Evolutionary conservation across 2,329 filamentous ascomycete genomes (phyloP).

Genomic region (Sclerotinia spermophila): DNA sequence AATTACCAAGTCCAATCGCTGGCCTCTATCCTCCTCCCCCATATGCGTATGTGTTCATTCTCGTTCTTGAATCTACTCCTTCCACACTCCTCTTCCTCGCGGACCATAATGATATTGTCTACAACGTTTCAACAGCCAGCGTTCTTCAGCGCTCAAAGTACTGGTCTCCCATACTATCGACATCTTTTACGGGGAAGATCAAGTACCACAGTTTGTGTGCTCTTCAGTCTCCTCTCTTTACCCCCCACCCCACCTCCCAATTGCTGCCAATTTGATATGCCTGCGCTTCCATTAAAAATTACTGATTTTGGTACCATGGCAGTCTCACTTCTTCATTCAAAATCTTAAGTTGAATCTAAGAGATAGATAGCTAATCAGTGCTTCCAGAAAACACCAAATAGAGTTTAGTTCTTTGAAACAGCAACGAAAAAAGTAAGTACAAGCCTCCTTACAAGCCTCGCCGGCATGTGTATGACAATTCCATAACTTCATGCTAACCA

Average conservation of each 20-base stretch:
- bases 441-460: too few relatives aligned
- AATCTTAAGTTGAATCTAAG: background rate
- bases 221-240: background rate
- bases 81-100: too few relatives aligned
- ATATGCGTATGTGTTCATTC: background rate
- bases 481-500: background rate
- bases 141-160: too few relatives aligned
- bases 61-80: background rate
- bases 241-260: too few relatives aligned
- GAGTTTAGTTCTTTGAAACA: background rate
- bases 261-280: background rate
- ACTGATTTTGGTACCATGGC: background rate
- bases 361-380: background rate
- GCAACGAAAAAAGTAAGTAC: background rate
- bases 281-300: background rate
- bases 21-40: background rate
- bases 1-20: background rate
- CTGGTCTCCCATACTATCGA: background rate
- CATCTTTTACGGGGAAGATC: background rate
- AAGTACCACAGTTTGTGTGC: background rate
- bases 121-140: background rate
- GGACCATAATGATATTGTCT: background rate
- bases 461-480: background rate
- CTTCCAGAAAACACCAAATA: background rate
- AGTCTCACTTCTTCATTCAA: background rate